Conservation (phyloP, 805 yeast species). For the Saccharomyces kudriavzevii region DNA sequence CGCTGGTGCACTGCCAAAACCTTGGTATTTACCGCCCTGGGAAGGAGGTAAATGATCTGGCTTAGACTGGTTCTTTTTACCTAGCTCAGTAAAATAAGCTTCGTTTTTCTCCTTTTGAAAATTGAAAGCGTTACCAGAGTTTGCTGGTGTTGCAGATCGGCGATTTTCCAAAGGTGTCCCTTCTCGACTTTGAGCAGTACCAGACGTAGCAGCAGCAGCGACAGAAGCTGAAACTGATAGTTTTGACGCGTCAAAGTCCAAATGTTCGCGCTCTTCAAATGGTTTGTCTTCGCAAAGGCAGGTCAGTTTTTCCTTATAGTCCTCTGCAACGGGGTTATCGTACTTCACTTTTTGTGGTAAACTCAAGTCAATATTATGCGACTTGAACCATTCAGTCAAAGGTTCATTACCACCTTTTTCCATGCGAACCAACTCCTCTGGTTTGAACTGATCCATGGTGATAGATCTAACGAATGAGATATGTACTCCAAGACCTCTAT, state of each 20-base stretch:
- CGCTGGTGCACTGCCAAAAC: slow-evolving; percentile 76
- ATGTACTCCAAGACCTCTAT: slow-evolving; percentile 93
- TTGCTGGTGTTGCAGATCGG: slow-evolving; percentile 33
- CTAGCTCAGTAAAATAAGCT: slow-evolving; percentile 71
- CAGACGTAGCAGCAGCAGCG: neutral
- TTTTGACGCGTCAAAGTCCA: slow-evolving; percentile 29
- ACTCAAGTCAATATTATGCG: slow-evolving; percentile 59
- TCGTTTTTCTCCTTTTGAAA: slow-evolving; percentile 58
- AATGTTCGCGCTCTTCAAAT: slow-evolving; percentile 60
- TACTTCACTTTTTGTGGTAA: slow-evolving; percentile 69
- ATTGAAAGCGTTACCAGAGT: slow-evolving; percentile 11
- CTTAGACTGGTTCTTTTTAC: slow-evolving; percentile 60
- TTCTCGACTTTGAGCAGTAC: slow-evolving; percentile 7
- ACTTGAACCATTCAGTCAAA: slow-evolving; percentile 57
- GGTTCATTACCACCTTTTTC: slow-evolving; percentile 87
- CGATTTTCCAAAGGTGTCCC: slow-evolving; percentile 34
- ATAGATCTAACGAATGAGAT: slow-evolving; percentile 92
- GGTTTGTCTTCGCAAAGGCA: slow-evolving; percentile 66
- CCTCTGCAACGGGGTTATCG: slow-evolving; percentile 88
- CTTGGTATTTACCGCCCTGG: slow-evolving; percentile 87
- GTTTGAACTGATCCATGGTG: slow-evolving; percentile 97
- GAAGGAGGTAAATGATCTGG: slow-evolving; percentile 82
- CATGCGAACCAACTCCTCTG: slow-evolving; percentile 84
- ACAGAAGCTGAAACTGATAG: slow-evolving; percentile 8
- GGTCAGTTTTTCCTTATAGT: slow-evolving; percentile 75